Conservation (phyloP, 2,329 filamentous ascomycete genomes). For the Arthrobotrys iridis region DNA sequence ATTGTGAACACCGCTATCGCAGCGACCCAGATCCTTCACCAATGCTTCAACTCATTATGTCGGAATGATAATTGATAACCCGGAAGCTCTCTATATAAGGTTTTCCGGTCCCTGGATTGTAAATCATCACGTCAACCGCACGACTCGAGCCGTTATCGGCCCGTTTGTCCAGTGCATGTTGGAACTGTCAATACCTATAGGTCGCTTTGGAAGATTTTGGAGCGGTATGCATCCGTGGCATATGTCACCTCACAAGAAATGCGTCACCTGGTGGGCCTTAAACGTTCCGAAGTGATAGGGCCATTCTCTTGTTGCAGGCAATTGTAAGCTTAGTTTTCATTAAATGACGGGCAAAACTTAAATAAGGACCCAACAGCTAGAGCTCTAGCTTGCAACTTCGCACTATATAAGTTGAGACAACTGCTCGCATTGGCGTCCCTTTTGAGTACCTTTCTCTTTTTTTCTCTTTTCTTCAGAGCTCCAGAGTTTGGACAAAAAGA, state of each 20-base stretch:
- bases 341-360: constrained; percentile 27
- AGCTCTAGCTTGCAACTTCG: constrained; percentile 31
- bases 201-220: neutral
- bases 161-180: neutral
- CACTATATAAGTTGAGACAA: constrained; percentile 53
- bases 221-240: constrained; percentile 11
- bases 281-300: constrained; percentile 39
- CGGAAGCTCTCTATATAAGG: constrained; percentile 17
- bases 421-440: constrained; percentile 43
- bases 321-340: constrained; percentile 18
- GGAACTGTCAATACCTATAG: neutral
- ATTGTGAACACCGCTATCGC: constrained; percentile 18
- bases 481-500: constrained; percentile 31
- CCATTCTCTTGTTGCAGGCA: constrained; percentile 17
- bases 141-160: constrained; percentile 32
- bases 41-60: constrained; percentile 19
- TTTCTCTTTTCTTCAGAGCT: constrained; percentile 32
- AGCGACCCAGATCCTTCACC: constrained; percentile 44
- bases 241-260: constrained; percentile 23
- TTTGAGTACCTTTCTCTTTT: constrained; percentile 32
- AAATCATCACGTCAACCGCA: constrained; percentile 24
- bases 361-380: constrained; percentile 17
- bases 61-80: neutral
- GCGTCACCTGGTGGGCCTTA: constrained; percentile 41
- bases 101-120: constrained; percentile 16